These are phyloP conservation scores for Rhodotorula sphaerocarpa DNA, from an alignment of 768 basidiomycete genomes.

Conservation along the genomic window DNA sequence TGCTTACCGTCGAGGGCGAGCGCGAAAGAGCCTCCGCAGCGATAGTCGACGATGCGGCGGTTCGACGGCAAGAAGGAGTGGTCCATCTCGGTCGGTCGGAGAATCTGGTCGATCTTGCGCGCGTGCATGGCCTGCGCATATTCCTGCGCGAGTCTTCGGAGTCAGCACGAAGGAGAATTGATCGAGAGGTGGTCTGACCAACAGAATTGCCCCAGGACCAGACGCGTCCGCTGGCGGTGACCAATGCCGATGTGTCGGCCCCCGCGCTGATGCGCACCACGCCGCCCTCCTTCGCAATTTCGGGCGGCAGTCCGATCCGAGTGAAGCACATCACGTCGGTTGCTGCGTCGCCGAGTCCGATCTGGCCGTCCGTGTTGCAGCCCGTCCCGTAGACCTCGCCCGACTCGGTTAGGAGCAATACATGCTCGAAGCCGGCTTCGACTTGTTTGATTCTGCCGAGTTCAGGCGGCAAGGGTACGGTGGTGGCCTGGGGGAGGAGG, in stretches of 20 bases:
- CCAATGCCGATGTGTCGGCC: slow-evolving; percentile 25
- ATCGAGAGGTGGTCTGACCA: not conserved
- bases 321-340: slow-evolving; percentile 19
- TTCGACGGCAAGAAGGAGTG: slow-evolving; percentile 7
- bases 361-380: slow-evolving; percentile 35
- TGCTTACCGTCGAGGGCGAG: slow-evolving; percentile 33
- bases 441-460: slow-evolving; percentile 8
- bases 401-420: slow-evolving; percentile 23
- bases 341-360: slow-evolving; percentile 7
- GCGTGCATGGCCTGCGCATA: slow-evolving; percentile 31
- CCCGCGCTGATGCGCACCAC: slow-evolving; percentile 15
- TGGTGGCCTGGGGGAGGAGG: slow-evolving; percentile 7
- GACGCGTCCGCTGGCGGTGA: slow-evolving; percentile 25
- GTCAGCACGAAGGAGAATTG: not conserved
- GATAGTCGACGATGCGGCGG: slow-evolving; percentile 28
- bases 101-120: slow-evolving; percentile 29
- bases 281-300: slow-evolving; percentile 17
- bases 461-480: not conserved
- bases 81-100: slow-evolving; percentile 2
- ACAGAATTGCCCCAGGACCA: slow-evolving; percentile 35
- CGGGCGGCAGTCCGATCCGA: not conserved
- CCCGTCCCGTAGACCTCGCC: slow-evolving; percentile 29
- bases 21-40: slow-evolving; percentile 31
- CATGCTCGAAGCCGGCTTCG: slow-evolving; percentile 26
- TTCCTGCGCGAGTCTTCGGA: slow-evolving; percentile 1